Percentiles rank a stretch among this genome's conserved stretches.
phyloP scores from a whole-genome alignment of 495 filamentous ascomycete genomes.

The Aspergillus avenaceus region DNA sequence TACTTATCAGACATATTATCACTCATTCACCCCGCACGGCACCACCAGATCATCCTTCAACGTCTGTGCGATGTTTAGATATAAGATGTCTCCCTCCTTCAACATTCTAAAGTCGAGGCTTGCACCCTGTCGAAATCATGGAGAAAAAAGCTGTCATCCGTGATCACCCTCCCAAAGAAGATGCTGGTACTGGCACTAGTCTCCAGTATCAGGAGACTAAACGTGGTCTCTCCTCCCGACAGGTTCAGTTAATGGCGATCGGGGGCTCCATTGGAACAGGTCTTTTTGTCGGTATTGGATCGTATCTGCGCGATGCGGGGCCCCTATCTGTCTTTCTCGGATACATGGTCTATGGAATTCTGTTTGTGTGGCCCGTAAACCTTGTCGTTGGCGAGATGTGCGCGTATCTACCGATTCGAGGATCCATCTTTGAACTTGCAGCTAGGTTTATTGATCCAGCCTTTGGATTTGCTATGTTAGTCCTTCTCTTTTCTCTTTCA shows the following conservation, averaged over 20 bases:
- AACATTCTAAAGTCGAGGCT: not conserved
- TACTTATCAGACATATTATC: not conserved
- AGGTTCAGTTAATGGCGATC: slow-evolving; percentile 67
- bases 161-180: slow-evolving; percentile 10
- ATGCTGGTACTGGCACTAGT: slow-evolving; percentile 17
- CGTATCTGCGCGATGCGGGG: slow-evolving; percentile 60
- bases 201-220: slow-evolving; percentile 33
- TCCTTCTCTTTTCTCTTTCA: not conserved
- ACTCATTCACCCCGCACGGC: not conserved
- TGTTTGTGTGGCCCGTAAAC: slow-evolving; percentile 34
- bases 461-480: slow-evolving; percentile 63
- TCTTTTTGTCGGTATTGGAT: slow-evolving; percentile 70
- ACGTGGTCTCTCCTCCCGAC: slow-evolving; percentile 57
- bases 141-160: slow-evolving; percentile 21
- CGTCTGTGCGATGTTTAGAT: not conserved
- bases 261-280: slow-evolving; percentile 76
- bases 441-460: slow-evolving; percentile 65
- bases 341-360: slow-evolving; percentile 43
- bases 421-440: slow-evolving; percentile 68
- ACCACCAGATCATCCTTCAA: not conserved
- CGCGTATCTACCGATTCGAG: slow-evolving; percentile 67
- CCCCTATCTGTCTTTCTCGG: slow-evolving; percentile 65
- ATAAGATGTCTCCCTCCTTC: not conserved
- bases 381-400: slow-evolving; percentile 58
- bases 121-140: slow-evolving; percentile 8